Evolutionary conservation across 192 early-diverging fungal species (phyloP), one percentile per base, ranked within the genome.

Genomic region (Haplosporangium gracile): DNA sequence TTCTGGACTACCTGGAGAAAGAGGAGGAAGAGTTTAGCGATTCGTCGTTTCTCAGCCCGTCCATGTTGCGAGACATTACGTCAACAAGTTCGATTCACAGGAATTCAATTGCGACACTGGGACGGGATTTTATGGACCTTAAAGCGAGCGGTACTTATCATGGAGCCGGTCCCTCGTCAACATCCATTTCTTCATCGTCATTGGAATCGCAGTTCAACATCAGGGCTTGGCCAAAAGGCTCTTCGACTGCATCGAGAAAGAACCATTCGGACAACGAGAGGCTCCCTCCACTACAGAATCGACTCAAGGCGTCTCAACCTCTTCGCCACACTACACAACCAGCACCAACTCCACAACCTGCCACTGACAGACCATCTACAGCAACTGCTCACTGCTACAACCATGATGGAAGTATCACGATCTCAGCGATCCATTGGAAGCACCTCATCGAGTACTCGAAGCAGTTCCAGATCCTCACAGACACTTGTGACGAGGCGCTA

Each of bases 31-130:
- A 75, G 11, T 29, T 65, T 10, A 16, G 60, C 11, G 74, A 78
- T n/a, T 57, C 68, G 24, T 38, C 51, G 4, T 78, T 40, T 20
- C 15, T 39, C 32, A 39, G 49, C 29, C 77, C 77, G 1, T 78
- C 69, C 13, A 78, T 71, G 39, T 71, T 51, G 2, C 26, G 65
- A 1, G 63, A 65, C n/a, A 32, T 70, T 34, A 78, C 76, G 47
- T 78, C 68, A 4, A 51, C 76, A 18, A 78, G 76, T 6, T 78
- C 76, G 16, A 78, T 78, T 22, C 76, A 51, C 43, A 20, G 68
- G 68, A 26, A 75, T 29, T 60, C 53, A 16, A 57, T 36, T 1
- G 45, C 34, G n/a, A 38, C 26, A 34, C 34, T 74, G n/a, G 45
- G 32, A 68, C 76, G 16, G 15, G 32, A 24, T 9, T 69, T 18